phyloP scores from a whole-genome alignment of 2,329 filamentous ascomycete species.

The Juglanconis oblonga region DNA sequence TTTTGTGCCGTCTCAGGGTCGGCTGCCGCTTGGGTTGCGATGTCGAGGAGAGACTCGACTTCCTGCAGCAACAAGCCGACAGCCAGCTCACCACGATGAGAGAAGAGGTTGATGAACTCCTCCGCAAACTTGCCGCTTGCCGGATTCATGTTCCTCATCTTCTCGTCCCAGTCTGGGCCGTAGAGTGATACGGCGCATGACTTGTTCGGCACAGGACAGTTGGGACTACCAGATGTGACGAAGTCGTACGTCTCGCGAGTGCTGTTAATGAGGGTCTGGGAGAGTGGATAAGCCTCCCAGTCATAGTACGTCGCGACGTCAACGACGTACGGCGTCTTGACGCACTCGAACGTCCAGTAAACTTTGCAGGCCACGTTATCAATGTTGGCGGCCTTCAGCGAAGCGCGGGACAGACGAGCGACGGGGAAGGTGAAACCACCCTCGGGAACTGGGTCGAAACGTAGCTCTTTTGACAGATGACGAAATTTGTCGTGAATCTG shows the following conservation, averaged over 20 bases:
- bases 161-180: slow-evolving; percentile 16
- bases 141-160: slow-evolving; percentile 19
- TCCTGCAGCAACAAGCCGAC: slow-evolving; percentile 4
- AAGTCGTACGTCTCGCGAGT: background rate
- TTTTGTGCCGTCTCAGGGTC: background rate
- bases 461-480: slow-evolving; percentile 25
- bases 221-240: slow-evolving; percentile 1
- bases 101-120: slow-evolving; percentile 2
- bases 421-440: slow-evolving; percentile 3
- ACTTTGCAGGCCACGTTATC: slow-evolving; percentile 30
- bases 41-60: slow-evolving; percentile 8
- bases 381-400: slow-evolving; percentile 21
- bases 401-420: background rate
- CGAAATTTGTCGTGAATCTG: slow-evolving; percentile 22
- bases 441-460: slow-evolving; percentile 19
- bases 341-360: slow-evolving; percentile 31
- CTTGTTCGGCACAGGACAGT: slow-evolving; percentile 3
- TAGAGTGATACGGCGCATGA: slow-evolving; percentile 19
- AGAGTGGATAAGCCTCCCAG: slow-evolving; percentile 22
- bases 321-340: slow-evolving; percentile 29
- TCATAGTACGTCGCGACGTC: slow-evolving; percentile 34
- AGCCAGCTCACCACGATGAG: background rate
- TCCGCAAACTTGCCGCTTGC: slow-evolving; percentile 1
- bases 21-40: background rate
- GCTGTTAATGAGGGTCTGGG: background rate